Evolutionary conservation across 2,329 filamentous ascomycete species (phyloP).

Genomic region (Colletotrichum somersetense): DNA sequence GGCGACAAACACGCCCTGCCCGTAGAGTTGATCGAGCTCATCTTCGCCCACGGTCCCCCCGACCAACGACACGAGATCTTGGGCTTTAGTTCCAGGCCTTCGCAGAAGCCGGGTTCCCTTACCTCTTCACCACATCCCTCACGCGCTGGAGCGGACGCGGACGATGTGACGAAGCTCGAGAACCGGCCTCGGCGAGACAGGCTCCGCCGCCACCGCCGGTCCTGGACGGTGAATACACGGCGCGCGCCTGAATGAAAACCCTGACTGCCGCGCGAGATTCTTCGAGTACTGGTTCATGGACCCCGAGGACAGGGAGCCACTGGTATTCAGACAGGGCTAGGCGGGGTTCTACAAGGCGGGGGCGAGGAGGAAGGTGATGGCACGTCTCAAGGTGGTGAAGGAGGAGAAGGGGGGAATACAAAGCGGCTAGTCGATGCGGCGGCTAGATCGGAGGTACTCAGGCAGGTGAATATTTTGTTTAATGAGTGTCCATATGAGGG

Average conservation of each 20-base stretch:
- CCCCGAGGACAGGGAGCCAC: slow-evolving; percentile 52
- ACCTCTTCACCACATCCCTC: slow-evolving; percentile 57
- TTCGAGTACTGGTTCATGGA: slow-evolving; percentile 54
- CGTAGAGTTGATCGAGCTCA: slow-evolving; percentile 56
- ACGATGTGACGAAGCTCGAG: slow-evolving; percentile 59
- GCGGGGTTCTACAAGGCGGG: slow-evolving; percentile 54
- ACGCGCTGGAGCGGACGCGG: slow-evolving; percentile 58
- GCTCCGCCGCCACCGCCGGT: slow-evolving; percentile 56
- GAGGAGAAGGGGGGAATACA: neutral
- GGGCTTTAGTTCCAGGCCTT: slow-evolving; percentile 55
- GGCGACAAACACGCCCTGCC: slow-evolving; percentile 46
- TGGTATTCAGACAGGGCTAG: slow-evolving; percentile 53
- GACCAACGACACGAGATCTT: slow-evolving; percentile 53
- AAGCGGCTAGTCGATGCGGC: neutral
- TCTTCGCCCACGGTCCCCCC: slow-evolving; percentile 57
- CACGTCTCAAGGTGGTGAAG: neutral
- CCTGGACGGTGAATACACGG: slow-evolving; percentile 59
- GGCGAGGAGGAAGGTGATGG: slow-evolving; percentile 43
- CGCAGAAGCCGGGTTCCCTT: slow-evolving; percentile 58
- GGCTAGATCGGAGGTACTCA: neutral
- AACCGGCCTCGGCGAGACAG: slow-evolving; percentile 58
- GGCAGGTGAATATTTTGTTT: neutral
- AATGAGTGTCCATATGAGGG: slow-evolving; percentile 5
- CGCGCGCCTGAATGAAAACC: slow-evolving; percentile 56
- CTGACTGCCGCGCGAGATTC: slow-evolving; percentile 52